These are phyloP conservation scores for Aspergillus haitiensis DNA, from an alignment of 495 filamentous ascomycete species.

Conservation along the genomic window DNA sequence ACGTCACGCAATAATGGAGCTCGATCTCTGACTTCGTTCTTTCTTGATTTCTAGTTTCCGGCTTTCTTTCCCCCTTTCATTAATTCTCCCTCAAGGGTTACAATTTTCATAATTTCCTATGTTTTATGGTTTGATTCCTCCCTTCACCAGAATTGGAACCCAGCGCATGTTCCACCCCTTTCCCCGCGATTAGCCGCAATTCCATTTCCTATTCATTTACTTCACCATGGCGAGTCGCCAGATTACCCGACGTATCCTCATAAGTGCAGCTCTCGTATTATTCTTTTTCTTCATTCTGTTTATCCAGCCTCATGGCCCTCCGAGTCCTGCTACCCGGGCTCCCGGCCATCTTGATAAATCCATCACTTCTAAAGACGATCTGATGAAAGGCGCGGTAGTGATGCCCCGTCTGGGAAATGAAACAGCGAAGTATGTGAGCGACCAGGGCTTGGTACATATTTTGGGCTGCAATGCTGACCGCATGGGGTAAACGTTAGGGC, in stretches of 20 bases:
- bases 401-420: constrained; percentile 91
- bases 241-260: constrained; percentile 42
- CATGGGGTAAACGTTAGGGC: constrained; percentile 52
- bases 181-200: constrained; percentile 5
- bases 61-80: constrained; percentile 2
- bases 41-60: not conserved
- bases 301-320: constrained; percentile 41
- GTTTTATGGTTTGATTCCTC: constrained; percentile 4
- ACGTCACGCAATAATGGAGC: constrained; percentile 10
- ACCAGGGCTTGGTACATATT: not conserved
- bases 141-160: not conserved
- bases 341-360: constrained; percentile 44
- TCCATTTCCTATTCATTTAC: constrained; percentile 11
- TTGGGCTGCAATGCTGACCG: constrained; percentile 12
- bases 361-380: constrained; percentile 32
- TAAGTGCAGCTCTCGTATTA: constrained; percentile 37
- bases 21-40: constrained; percentile 12
- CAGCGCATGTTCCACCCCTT: not conserved
- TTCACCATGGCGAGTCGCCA: constrained; percentile 45
- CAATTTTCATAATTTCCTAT: not conserved
- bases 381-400: constrained; percentile 75
- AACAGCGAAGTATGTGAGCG: constrained; percentile 60
- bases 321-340: constrained; percentile 44
- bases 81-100: not conserved
- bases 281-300: constrained; percentile 45